Evolutionary conservation across 257 asterid genomes (phyloP).

Genomic region (Solanum corneliomulleri): DNA sequence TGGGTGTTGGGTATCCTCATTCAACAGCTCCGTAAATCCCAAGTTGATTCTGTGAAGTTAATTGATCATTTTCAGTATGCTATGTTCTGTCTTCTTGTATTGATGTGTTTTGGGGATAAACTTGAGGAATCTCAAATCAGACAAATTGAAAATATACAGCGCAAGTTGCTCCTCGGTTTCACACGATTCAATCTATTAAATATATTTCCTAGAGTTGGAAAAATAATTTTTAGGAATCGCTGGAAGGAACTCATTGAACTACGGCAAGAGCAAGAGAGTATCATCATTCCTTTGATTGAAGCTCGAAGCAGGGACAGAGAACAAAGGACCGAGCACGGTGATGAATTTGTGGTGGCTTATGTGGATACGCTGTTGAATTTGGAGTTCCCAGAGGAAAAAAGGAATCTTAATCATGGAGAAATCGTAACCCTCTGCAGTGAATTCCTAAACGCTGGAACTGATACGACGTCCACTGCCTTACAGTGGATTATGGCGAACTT

Average conservation of each 20-base stretch:
- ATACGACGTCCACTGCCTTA: not conserved
- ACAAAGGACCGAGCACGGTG: not conserved
- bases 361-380: not conserved
- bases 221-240: not conserved
- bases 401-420: not conserved
- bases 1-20: not conserved
- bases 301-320: not conserved
- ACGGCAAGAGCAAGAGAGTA: not conserved
- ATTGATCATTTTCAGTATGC: not conserved
- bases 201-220: not conserved
- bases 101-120: not conserved
- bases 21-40: not conserved
- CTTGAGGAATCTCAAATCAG: not conserved
- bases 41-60: not conserved
- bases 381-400: not conserved
- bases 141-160: not conserved
- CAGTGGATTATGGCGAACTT: not conserved
- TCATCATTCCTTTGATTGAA: not conserved
- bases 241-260: not conserved
- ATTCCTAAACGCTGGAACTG: not conserved
- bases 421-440: not conserved
- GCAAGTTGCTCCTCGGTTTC: not conserved
- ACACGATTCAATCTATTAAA: not conserved
- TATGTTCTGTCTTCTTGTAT: not conserved
- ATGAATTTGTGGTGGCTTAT: not conserved